These are phyloP conservation scores for Parasitella parasitica DNA, from an alignment of 371 early-diverging fungal genomes.

Conservation along the genomic window DNA sequence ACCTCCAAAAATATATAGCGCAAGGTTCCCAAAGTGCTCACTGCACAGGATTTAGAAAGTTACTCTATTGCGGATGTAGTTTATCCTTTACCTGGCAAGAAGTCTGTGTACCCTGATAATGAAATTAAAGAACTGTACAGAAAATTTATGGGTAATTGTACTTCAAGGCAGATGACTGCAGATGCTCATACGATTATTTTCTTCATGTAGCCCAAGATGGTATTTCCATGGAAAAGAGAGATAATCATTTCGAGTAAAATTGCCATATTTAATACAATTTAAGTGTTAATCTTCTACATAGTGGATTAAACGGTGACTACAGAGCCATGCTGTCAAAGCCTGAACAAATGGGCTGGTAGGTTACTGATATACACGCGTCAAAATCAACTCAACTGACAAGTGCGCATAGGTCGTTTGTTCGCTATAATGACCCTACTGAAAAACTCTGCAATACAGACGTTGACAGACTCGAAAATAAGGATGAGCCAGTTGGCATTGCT, in stretches of 20 bases:
- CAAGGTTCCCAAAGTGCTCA: slow-evolving; percentile 52
- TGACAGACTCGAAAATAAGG: slow-evolving; percentile 57
- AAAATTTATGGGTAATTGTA: slow-evolving; percentile 59
- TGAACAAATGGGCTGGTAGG: slow-evolving; percentile 42
- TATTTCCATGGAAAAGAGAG: slow-evolving; percentile 33
- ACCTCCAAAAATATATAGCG: slow-evolving; percentile 20
- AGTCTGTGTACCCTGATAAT: slow-evolving; percentile 80
- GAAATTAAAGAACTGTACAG: slow-evolving; percentile 64
- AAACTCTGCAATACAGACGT: slow-evolving; percentile 72
- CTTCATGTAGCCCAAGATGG: slow-evolving; percentile 20
- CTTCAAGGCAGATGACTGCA: not conserved
- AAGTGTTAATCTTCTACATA: slow-evolving; percentile 17
- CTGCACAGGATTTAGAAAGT: slow-evolving; percentile 63
- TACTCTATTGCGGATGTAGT: slow-evolving; percentile 88
- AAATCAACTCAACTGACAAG: not conserved
- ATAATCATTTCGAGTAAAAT: slow-evolving; percentile 46
- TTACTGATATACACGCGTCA: not conserved
- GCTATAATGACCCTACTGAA: slow-evolving; percentile 66
- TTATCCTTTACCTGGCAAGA: slow-evolving; percentile 86
- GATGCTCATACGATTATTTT: not conserved
- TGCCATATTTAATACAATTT: not conserved
- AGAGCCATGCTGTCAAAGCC: slow-evolving; percentile 63
- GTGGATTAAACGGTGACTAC: slow-evolving; percentile 81
- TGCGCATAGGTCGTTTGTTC: slow-evolving; percentile 29
- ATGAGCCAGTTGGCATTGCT: slow-evolving; percentile 39